Conservation (phyloP, 805 yeast genomes). For the Metschnikowia gelsemii region DNA sequence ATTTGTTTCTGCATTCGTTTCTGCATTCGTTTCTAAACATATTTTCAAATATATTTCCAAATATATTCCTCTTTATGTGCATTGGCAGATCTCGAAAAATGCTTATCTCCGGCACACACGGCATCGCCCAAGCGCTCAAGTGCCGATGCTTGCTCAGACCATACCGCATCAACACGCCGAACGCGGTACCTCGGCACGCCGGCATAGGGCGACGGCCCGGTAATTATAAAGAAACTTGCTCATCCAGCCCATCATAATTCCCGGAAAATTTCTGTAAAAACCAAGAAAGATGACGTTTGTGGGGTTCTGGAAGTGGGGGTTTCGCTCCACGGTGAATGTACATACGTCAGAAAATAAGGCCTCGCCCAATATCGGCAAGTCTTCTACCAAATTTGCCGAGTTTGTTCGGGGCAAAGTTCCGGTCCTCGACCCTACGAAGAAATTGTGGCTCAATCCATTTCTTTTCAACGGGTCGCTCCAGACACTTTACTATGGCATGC, state of each 20-base stretch:
- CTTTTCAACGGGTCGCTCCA: constrained; percentile 74
- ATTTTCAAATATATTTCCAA: no score
- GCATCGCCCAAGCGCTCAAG: no score
- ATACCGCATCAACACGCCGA: no score
- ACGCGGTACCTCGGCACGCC: neutral
- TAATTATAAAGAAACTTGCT: no score
- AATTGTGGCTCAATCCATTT: constrained; percentile 59
- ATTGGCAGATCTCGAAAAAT: no score
- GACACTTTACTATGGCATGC: constrained; percentile 64
- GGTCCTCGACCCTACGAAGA: constrained; percentile 26
- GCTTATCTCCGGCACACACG: no score
- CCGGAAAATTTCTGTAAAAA: no score
- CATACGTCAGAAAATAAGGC: constrained; percentile 23
- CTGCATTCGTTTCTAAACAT: no score
- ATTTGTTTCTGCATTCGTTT: no score
- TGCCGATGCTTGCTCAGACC: no score
- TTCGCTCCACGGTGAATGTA: constrained; percentile 32
- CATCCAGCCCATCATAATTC: neutral
- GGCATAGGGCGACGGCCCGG: no score
- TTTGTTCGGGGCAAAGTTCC: constrained; percentile 19
- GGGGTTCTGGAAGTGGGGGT: constrained; percentile 37
- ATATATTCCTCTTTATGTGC: no score
- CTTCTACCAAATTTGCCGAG: constrained; percentile 13
- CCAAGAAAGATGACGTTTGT: constrained; percentile 14
- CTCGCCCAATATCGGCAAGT: constrained; percentile 15